Base-by-base conservation (phyloP, 495 filamentous ascomycete species). In the Penicillium paradoxum region DNA sequence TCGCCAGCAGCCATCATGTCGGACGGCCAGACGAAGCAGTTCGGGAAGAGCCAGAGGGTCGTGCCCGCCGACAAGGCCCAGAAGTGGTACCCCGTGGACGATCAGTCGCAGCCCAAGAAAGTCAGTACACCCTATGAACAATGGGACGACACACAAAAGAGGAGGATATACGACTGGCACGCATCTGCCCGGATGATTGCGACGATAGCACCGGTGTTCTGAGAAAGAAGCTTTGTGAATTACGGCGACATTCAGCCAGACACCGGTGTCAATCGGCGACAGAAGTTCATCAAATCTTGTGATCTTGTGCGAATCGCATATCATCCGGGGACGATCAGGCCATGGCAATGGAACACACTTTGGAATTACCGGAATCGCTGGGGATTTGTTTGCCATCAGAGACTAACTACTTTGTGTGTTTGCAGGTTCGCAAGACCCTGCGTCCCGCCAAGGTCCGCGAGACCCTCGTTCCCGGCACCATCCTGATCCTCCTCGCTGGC, bases 71-170 rank as follows among this genome's bases (percentile, higher is more conserved):
- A 93, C 75, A 95, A 95, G 88, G 93, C 92, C 69, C 83, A 86
- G 83, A 99, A 97, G 80, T 99, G 92, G 89, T 99, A 99, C 77
- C 95, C 95, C 73, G 88, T 91, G 67, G 90, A 96, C 72, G 93
- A 97, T 76, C 87, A 92, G 71, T 69, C 80, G 69, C 80, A 88
- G 79, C 86, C 87, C 56, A 96, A 89, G 83, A 93, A 93, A 86
- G 95, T 99, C 70, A 76, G 74, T 74, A 71, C 66, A 65, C 68
- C 68, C 66, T 58, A 51, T 51, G 56, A 41, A 54, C 25, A 48
- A 51, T 44, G 15, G 40, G 41, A 44, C 40, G 43, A 10, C 51
- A 46, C 43, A 49, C 46, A 55, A 56, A 57, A 49, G 50, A 49
- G 49, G 43, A 48, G 42, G 52, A 57, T 29, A 51, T 33, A 54